Base-by-base conservation (phyloP, 768 basidiomycete genomes). In the Termitomyces sp. region DNA sequence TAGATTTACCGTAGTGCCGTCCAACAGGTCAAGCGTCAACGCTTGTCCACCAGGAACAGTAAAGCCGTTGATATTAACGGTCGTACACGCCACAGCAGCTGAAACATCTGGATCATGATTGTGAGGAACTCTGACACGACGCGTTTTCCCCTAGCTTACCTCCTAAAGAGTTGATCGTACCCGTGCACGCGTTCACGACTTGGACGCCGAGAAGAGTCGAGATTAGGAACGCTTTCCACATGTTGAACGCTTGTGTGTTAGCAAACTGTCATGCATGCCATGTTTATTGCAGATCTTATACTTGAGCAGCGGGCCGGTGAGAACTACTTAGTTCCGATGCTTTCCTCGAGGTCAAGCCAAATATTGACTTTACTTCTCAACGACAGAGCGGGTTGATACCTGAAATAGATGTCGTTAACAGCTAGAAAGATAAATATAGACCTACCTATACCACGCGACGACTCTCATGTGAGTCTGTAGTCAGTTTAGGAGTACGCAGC, bases 1-100 rank as follows among this genome's bases (percentile, higher is more conserved):
- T 70, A 88, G 70, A 51, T 81, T 86, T 60, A 88, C 86, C 4
- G 77, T 84, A 2, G 84, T 79, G 5, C 81, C 81, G 28, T 69
- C 63, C 43, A 73, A 59, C 36, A 87, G 72, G 20, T 68, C 62
- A 33, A 88, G 75, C 16, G 71, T 74, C 65, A 87, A 76, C 0
- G 74, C 78, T 69, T 79, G 52, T 14, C 83, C 84, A 36, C 75
- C 79, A 13, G 84, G 80, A 38, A 86, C 85, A 8, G 79, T 82
- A 69, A 86, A 85, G 10, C 70, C 61, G 44, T 82, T 75, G 66
- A 87, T 79, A 63, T 80, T 81, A 56, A 88, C 80, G 4, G 81
- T 83, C 2, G 76, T 81, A 67, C 87, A 88, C 62, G 74, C 62
- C 33, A 82, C 77, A 20, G 86, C 86, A 56, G 66, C 71, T 38